phyloP scores from a whole-genome alignment of 2,329 filamentous ascomycete genomes.

The Beauveria bassiana region DNA sequence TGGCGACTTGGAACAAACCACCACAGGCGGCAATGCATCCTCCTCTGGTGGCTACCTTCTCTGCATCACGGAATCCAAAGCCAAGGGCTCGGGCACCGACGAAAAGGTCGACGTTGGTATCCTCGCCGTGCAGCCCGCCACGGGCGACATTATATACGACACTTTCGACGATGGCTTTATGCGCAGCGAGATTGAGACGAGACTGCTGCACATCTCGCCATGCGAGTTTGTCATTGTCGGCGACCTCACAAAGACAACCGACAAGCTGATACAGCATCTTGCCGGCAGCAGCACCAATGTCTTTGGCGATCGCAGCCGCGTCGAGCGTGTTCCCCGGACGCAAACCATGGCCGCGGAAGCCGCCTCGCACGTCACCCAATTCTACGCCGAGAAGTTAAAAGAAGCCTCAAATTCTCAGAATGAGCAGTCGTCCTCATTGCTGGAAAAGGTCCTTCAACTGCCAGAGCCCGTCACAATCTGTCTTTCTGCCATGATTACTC shows the following conservation, averaged over 20 bases:
- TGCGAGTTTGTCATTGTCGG: conserved; percentile 94
- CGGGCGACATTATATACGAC: conserved; percentile 93
- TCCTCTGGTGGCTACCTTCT: conserved; percentile 77
- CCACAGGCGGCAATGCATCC: conserved; percentile 37
- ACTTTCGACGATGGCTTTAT: conserved; percentile 97
- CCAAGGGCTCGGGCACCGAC: conserved; percentile 73
- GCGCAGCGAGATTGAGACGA: conserved; percentile 90
- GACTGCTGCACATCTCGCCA: conserved; percentile 89
- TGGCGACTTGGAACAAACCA: conserved; percentile 60
- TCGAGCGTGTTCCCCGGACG: conserved; percentile 68
- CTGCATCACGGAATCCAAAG: conserved; percentile 81
- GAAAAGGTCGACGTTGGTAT: conserved; percentile 91
- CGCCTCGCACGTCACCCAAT: conserved; percentile 82
- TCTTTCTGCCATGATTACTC: conserved; percentile 91
- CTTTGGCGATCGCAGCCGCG: conserved; percentile 81
- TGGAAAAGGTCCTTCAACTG: conserved; percentile 80
- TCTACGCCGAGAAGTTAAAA: conserved; percentile 83
- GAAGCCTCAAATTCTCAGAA: conserved; percentile 44
- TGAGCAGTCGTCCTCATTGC: conserved; percentile 53
- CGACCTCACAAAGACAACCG: conserved; percentile 79
- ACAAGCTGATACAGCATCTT: conserved; percentile 85
- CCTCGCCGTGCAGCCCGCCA: conserved; percentile 89
- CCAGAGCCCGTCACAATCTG: conserved; percentile 84
- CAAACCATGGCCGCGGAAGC: conserved; percentile 80
- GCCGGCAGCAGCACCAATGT: conserved; percentile 85